Evolutionary conservation across 2,329 filamentous ascomycete species (phyloP), one percentile per base, ranked within the genome.

Genomic region (Hymenoscyphus infarciens): DNA sequence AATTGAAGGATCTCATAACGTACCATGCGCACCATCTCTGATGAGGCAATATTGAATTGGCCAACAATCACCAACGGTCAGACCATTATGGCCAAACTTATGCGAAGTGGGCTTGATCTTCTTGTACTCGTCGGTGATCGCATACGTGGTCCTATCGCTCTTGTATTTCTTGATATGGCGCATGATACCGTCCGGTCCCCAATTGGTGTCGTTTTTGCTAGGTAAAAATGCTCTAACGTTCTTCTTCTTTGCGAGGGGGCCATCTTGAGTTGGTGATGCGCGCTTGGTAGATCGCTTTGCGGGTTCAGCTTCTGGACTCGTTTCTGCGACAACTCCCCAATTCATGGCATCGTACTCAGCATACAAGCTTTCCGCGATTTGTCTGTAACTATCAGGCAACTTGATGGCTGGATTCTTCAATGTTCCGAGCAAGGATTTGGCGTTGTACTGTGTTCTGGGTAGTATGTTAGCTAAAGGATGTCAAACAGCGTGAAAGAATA

Each of bases 21-120:
- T 54, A 60, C 61, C 61, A 38, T 63, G 62, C 25, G 45, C 62
- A 15, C 62, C 62, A 39, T 63, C 62, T 35, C 61, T 27, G 25
- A 27, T n/a, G 2, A 42, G 52, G 5, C 57, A 54, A 22, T 57
- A 27, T 22, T n/a, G 22, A 4, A 60, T 5, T 7, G 61, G 61
- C 61, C 61, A 63, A 8, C 57, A 56, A n/a, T 19, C 15, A 5
- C 61, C 61, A 4, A 63, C 33, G 2, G 11, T 39, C 1, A 60
- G 29, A 11, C 15, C 31, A 19, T 63, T 63, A n/a, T 63, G 54
- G 8, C 61, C 61, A 22, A 60, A 63, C 2, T 22, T 16, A 10
- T 42, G 16, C 13, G 39, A 16, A 13, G 8, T n/a, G 3, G 19
- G 35, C 57, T 45, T 27, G 13, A 22, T n/a, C 31, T 53, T 54